Evolutionary conservation across 768 basidiomycete species (phyloP).

Genomic region (Phylloporus sp.): DNA sequence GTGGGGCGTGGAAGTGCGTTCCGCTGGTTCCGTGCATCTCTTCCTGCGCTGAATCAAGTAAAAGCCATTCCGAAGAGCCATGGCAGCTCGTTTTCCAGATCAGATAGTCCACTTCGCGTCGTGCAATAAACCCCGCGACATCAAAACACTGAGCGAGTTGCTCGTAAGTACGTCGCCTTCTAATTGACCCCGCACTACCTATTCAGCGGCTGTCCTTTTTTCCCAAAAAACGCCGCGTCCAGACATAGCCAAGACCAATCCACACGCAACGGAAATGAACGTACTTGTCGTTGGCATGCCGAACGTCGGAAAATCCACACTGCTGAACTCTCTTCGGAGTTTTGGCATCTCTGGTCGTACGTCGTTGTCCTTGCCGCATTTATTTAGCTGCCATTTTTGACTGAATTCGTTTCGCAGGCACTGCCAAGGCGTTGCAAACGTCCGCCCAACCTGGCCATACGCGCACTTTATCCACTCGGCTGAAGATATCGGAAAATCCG

Average conservation of each 20-base stretch:
- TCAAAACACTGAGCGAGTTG: slow-evolving; percentile 58
- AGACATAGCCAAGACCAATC: slow-evolving; percentile 70
- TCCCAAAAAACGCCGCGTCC: not conserved
- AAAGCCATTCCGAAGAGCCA: slow-evolving; percentile 72
- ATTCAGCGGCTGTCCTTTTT: not conserved
- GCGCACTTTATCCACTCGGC: slow-evolving; percentile 79
- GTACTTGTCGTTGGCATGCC: slow-evolving; percentile 98
- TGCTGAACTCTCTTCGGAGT: slow-evolving; percentile 85
- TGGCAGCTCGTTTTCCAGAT: slow-evolving; percentile 66
- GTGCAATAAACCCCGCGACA: slow-evolving; percentile 63
- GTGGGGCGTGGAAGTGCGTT: slow-evolving; percentile 78
- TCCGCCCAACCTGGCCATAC: slow-evolving; percentile 91
- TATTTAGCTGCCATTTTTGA: not conserved
- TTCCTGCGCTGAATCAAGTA: slow-evolving; percentile 10
- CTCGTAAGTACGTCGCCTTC: slow-evolving; percentile 63
- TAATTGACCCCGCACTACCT: not conserved
- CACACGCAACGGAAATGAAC: slow-evolving; percentile 73
- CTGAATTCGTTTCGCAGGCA: slow-evolving; percentile 39
- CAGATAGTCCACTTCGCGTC: slow-evolving; percentile 70
- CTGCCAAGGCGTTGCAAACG: slow-evolving; percentile 86
- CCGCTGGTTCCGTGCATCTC: slow-evolving; percentile 6
- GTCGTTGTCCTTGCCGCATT: slow-evolving; percentile 28
- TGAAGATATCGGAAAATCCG: slow-evolving; percentile 80
- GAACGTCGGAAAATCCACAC: slow-evolving; percentile 95
- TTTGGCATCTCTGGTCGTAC: slow-evolving; percentile 85